Conservation (phyloP, 1,139 yeast genomes). For the Kodamaea arcana region DNA sequence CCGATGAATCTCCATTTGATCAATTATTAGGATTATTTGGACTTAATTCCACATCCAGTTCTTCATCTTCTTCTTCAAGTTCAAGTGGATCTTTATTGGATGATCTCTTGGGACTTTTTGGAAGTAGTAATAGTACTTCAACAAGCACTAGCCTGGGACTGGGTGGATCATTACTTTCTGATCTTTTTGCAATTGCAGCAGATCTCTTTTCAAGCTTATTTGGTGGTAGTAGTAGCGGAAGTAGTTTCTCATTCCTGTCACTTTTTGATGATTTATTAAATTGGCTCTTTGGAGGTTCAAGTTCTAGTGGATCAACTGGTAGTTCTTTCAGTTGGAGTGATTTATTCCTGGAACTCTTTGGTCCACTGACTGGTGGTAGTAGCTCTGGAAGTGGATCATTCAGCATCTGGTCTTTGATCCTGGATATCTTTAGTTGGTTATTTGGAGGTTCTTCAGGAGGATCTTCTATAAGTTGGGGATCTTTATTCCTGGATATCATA, state of each 20-base stretch:
- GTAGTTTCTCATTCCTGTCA: conserved; percentile 1
- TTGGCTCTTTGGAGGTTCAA: conserved; percentile 11
- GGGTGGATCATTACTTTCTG: neutral
- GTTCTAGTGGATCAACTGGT: conserved; percentile 6
- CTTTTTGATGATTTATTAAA: conserved; percentile 6
- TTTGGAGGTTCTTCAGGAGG: conserved; percentile 13
- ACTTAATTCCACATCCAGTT: conserved; percentile 10
- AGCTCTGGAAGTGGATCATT: conserved; percentile 11
- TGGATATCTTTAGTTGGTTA: conserved; percentile 10
- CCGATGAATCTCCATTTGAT: conserved; percentile 4
- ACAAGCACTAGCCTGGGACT: conserved; percentile 5
- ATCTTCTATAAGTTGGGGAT: conserved; percentile 8
- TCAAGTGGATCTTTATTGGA: conserved; percentile 9
- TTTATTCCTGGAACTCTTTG: conserved; percentile 12
- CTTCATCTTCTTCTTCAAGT: conserved; percentile 11
- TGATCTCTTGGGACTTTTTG: conserved; percentile 6
- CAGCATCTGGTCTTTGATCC: conserved; percentile 7
- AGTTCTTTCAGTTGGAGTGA: conserved; percentile 5
- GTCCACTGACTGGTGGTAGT: conserved; percentile 9
- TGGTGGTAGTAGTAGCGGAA: conserved; percentile 7
- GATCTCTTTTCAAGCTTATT: conserved; percentile 4
- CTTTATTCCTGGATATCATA: conserved; percentile 11
- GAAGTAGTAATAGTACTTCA: conserved; percentile 5
- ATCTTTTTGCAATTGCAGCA: neutral
- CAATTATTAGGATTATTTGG: conserved; percentile 8